phyloP scores from a whole-genome alignment of 257 asterid genomes.

The Solanum pennellii region DNA sequence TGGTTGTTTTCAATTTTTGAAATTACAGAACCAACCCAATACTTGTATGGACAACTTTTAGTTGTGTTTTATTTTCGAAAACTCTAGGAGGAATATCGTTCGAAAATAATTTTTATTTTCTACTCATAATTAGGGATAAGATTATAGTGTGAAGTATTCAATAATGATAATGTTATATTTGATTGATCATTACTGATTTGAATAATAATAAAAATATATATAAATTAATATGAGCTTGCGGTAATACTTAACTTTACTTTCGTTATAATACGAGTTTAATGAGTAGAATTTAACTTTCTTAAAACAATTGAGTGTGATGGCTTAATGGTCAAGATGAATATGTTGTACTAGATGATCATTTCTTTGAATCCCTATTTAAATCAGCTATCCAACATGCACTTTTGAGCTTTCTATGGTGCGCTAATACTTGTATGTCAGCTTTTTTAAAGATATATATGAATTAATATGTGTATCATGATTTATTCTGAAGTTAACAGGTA shows the following conservation, averaged over 20 bases:
- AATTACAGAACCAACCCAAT: neutral
- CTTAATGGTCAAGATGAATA: neutral
- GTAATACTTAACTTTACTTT: too few relatives aligned
- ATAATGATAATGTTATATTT: too few relatives aligned
- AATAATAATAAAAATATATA: too few relatives aligned
- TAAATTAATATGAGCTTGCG: neutral
- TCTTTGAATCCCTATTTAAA: neutral
- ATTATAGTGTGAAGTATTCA: neutral
- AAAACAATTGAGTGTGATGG: neutral
- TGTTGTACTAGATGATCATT: neutral
- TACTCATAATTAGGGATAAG: too few relatives aligned
- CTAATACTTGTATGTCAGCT: too few relatives aligned
- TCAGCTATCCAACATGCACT: rapidly evolving
- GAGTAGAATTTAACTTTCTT: neutral
- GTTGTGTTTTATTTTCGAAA: neutral
- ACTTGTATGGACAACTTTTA: neutral
- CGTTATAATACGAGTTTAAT: neutral
- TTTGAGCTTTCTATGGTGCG: neutral
- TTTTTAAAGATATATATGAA: too few relatives aligned
- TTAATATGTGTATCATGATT: too few relatives aligned
- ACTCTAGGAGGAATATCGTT: rapidly evolving
- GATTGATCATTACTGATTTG: too few relatives aligned
- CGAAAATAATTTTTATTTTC: too few relatives aligned
- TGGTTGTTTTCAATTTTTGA: neutral
- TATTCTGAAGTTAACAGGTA: rapidly evolving